Percentiles rank a stretch among this genome's conserved stretches.
phyloP scores from a whole-genome alignment of 2,329 filamentous ascomycete genomes.

The Sphaerulina vaccinii region DNA sequence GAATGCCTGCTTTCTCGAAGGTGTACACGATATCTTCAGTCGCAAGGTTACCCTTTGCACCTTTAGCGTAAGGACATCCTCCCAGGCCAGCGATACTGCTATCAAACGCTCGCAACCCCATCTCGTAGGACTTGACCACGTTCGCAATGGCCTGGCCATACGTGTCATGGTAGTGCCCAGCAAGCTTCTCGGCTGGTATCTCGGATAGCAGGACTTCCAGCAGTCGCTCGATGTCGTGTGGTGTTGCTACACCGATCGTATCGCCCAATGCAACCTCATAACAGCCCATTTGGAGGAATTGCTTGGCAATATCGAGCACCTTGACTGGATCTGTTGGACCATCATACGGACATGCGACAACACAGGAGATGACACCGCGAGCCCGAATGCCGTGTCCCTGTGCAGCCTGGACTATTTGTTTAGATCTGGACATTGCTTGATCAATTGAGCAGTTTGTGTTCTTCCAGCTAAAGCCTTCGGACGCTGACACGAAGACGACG shows the following conservation, averaged over 20 bases:
- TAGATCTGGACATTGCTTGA: constrained; percentile 39
- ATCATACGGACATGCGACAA: constrained; percentile 44
- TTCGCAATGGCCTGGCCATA: constrained; percentile 35
- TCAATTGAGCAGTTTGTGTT: constrained; percentile 46
- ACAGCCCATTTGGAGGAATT: constrained; percentile 31
- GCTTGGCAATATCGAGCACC: constrained; percentile 23
- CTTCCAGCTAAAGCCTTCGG: constrained; percentile 44
- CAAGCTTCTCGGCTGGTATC: constrained; percentile 27
- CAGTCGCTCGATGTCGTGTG: constrained; percentile 34
- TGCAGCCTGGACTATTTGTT: constrained; percentile 36
- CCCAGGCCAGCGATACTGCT: constrained; percentile 33
- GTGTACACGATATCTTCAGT: constrained; percentile 34
- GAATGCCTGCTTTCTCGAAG: constrained; percentile 29
- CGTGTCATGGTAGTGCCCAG: constrained; percentile 36
- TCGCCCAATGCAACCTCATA: constrained; percentile 34
- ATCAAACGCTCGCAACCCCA: constrained; percentile 32
- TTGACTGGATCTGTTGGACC: constrained; percentile 28
- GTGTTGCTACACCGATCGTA: constrained; percentile 29
- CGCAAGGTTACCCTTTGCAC: constrained; percentile 33
- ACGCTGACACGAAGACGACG: constrained; percentile 44
- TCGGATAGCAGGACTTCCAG: constrained; percentile 35
- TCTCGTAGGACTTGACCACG: constrained; percentile 27
- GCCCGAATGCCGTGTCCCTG: constrained; percentile 33
- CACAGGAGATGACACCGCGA: constrained; percentile 44
- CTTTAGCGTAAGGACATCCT: constrained; percentile 33